phyloP scores from a whole-genome alignment of 2,329 filamentous ascomycete genomes.

The Fusarium duplospermum region DNA sequence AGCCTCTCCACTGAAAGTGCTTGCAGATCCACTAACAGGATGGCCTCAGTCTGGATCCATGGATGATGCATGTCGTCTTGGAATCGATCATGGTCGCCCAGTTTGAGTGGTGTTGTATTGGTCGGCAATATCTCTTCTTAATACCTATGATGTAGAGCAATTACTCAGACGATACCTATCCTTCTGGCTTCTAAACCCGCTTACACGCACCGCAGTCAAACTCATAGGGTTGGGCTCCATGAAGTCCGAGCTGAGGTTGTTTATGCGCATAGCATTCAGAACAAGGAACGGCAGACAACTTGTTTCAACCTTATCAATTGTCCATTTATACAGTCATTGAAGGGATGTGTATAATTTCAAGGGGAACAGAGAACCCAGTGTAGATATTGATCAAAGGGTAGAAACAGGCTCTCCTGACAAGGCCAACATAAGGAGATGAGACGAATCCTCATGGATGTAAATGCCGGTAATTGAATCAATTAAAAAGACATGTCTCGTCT shows the following conservation, averaged over 20 bases:
- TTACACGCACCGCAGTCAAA: background rate
- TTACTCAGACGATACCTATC: background rate
- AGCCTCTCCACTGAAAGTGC: background rate
- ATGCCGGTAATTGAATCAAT: background rate
- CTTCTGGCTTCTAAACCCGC: background rate
- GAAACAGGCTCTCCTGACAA: background rate
- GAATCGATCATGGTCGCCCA: background rate
- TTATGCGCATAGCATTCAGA: constrained; percentile 1
- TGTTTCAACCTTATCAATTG: constrained; percentile 1
- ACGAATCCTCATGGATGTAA: background rate
- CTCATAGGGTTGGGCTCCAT: background rate
- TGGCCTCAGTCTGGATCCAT: background rate
- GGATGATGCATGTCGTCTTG: background rate
- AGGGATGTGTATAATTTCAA: background rate
- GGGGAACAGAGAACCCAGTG: background rate
- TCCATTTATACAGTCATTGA: background rate
- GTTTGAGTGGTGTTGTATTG: background rate
- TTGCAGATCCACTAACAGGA: background rate
- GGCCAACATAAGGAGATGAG: background rate
- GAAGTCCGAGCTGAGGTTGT: background rate
- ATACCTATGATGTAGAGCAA: background rate
- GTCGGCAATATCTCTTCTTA: background rate
- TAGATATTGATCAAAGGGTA: background rate
- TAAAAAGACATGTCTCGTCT: background rate
- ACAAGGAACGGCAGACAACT: background rate